Evolutionary conservation across 1,284 basidiomycete genomes (phyloP), one percentile per base, ranked within the genome.

Genomic region (Pseudozyma pruni): DNA sequence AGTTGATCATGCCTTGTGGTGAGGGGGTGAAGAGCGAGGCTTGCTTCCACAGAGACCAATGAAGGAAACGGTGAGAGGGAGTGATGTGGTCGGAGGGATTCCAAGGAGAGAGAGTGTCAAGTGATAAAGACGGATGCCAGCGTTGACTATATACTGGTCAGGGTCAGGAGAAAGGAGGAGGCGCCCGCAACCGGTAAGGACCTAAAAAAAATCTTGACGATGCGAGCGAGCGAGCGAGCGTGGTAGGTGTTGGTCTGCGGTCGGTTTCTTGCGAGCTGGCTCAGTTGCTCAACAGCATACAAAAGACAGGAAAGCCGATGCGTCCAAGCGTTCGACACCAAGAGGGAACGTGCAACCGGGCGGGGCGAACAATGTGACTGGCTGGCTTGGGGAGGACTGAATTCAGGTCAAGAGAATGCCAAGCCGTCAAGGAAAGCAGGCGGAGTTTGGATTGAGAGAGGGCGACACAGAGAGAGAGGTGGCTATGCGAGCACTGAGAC

Each of bases 401-500:
- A n/a, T n/a, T n/a, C n/a, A n/a, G n/a, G n/a, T n/a, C n/a, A n/a
- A n/a, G 5, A 13, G 37, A 31, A 43, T 58, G 55, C 62, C 62
- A 64, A 64, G 62, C 55, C 62, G 55, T 64, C 62, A 50, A 64
- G n/a, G n/a, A 50, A 41, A 48, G 53, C n/a, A n/a, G 40, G 61
- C 62, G 27, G 55, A 50, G 55, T 53, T 2, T 39, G 34, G 29
- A 54, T 44, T 27, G 17, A 29, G 11, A 11, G 27, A 11, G 19
- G 29, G 8, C 27, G 19, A 37, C 37, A 13, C 23, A 44, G 42
- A 44, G 42, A 29, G 27, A 29, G 27, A 29, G 27, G 27, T 7
- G 27, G 27, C 27, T 29, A 29, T 29, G 27, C 11, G 27, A 29
- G 11, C 27, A 29, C 6, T 6, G 7, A 11, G 11, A 11, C 7